Evolutionary conservation across 2,329 filamentous ascomycete species (phyloP).

Genomic region (Fusarium devonianum): DNA sequence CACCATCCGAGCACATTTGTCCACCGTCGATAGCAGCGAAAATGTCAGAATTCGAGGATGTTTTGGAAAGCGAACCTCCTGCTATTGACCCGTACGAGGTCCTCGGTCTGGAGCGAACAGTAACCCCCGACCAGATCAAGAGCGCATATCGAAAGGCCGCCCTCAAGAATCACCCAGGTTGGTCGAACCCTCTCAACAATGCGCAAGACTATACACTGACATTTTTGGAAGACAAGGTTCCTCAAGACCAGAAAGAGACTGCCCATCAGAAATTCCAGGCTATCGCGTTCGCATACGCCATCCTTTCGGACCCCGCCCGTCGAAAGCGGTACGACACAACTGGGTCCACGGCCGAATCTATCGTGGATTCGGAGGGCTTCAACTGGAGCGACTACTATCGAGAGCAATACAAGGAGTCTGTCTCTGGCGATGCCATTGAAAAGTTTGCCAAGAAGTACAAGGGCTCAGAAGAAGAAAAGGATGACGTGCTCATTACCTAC

Average conservation of each 20-base stretch:
- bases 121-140: conserved; percentile 82
- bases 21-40: conserved; percentile 26
- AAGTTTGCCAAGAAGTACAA: conserved; percentile 82
- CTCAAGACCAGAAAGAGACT: conserved; percentile 69
- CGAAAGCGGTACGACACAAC: conserved; percentile 89
- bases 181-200: conserved; percentile 22
- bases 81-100: conserved; percentile 79
- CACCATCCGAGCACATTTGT: conserved; percentile 14
- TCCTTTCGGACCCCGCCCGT: conserved; percentile 83
- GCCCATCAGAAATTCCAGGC: conserved; percentile 87
- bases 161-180: conserved; percentile 85
- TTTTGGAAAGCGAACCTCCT: conserved; percentile 65
- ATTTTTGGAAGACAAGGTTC: conserved; percentile 73
- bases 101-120: conserved; percentile 73
- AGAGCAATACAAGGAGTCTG: conserved; percentile 78
- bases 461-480: conserved; percentile 82
- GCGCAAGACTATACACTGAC: conserved; percentile 21
- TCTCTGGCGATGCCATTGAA: conserved; percentile 77
- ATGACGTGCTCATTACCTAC: conserved; percentile 80
- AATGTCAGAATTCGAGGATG: conserved; percentile 62
- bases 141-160: conserved; percentile 91
- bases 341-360: conserved; percentile 84
- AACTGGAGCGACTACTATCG: conserved; percentile 91
- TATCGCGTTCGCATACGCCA: conserved; percentile 91
- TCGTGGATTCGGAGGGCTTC: conserved; percentile 81